Evolutionary conservation across 2,329 filamentous ascomycete species (phyloP).

Genomic region (Fusarium sp.): DNA sequence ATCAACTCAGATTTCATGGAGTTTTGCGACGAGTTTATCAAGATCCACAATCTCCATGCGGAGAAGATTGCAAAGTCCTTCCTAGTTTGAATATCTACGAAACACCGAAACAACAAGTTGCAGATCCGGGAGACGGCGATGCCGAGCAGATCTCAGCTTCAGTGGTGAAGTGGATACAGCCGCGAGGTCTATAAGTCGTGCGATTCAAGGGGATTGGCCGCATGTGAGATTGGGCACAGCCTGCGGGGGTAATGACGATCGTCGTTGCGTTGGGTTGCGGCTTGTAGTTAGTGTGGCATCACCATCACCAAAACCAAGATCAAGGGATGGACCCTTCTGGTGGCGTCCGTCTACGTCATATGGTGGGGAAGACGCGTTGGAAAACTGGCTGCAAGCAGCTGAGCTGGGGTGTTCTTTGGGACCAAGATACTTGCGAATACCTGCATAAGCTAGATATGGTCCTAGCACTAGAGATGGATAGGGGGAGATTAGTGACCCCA

Average conservation of each 20-base stretch:
- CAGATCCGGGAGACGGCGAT: constrained; percentile 34
- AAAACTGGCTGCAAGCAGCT: constrained; percentile 36
- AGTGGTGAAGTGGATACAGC: constrained; percentile 10
- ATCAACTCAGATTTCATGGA: constrained; percentile 12
- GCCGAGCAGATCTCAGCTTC: constrained; percentile 34
- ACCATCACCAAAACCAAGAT: constrained; percentile 27
- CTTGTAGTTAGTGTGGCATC: constrained; percentile 33
- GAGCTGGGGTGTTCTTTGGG: not conserved
- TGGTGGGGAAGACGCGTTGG: constrained; percentile 17
- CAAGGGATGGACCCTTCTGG: constrained; percentile 20
- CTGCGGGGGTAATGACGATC: constrained; percentile 32
- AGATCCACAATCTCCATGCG: constrained; percentile 23
- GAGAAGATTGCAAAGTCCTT: constrained; percentile 4
- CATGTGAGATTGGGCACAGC: constrained; percentile 13
- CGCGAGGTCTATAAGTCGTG: not conserved
- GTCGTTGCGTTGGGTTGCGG: constrained; percentile 20
- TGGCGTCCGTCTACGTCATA: constrained; percentile 39
- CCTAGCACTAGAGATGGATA: not conserved
- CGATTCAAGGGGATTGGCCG: constrained; percentile 10
- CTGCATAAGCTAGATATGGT: not conserved
- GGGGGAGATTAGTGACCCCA: not conserved
- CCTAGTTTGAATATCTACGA: constrained; percentile 2
- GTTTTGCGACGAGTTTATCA: constrained; percentile 1
- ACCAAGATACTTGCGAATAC: constrained; percentile 8
- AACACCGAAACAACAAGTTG: constrained; percentile 27